These are phyloP conservation scores for Russula sp. DNA, from an alignment of 768 basidiomycete genomes.

Conservation along the genomic window DNA sequence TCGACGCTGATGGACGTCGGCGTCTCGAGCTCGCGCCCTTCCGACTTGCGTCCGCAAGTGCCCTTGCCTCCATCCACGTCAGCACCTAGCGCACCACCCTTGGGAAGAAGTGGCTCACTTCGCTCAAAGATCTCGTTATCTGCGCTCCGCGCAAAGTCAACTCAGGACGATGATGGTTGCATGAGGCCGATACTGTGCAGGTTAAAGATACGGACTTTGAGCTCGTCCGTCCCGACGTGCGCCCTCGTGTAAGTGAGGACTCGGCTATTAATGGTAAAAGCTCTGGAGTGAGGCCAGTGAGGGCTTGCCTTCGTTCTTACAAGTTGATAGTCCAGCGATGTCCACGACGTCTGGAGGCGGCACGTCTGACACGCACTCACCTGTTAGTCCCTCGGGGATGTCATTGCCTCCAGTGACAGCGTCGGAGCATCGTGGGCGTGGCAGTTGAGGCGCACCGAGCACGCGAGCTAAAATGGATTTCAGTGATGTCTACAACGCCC, in stretches of 20 bases:
- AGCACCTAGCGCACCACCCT: constrained; percentile 35
- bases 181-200: constrained; percentile 53
- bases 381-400: constrained; percentile 23
- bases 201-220: constrained; percentile 83
- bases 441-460: constrained; percentile 61
- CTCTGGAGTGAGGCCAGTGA: constrained; percentile 18
- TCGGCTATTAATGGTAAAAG: constrained; percentile 36
- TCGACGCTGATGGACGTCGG: constrained; percentile 31
- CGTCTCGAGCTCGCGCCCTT: constrained; percentile 39
- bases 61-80: constrained; percentile 43
- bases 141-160: constrained; percentile 50
- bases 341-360: constrained; percentile 33
- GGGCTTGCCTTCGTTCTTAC: constrained; percentile 30
- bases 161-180: constrained; percentile 37
- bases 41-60: constrained; percentile 40
- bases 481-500: constrained; percentile 52
- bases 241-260: constrained; percentile 53
- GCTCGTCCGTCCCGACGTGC: constrained; percentile 61
- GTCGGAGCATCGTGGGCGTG: background rate
- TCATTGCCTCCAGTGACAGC: background rate
- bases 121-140: constrained; percentile 68
- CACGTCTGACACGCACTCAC: constrained; percentile 28
- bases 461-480: constrained; percentile 76
- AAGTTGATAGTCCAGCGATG: constrained; percentile 36
- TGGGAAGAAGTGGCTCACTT: constrained; percentile 39